Evolutionary conservation across 352 stramenopile genomes (phyloP), one percentile per base, ranked within the genome.

Genomic region (Aphanomyces cochlioides): DNA sequence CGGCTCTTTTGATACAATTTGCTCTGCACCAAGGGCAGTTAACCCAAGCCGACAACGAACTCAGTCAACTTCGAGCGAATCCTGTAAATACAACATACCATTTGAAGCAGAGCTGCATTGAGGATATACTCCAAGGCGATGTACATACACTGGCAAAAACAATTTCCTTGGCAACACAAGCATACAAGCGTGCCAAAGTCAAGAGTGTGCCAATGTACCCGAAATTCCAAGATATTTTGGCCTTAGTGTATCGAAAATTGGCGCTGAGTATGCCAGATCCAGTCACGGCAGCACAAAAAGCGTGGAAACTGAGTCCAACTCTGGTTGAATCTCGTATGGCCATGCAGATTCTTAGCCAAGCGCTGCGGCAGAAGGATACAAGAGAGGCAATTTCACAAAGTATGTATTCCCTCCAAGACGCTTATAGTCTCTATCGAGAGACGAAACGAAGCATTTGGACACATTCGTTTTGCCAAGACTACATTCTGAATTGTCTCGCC

Each of bases 321-420:
- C 12, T n/a, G 3, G 64, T 70, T 2, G 64, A 70, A 10, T 43
- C 12, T 5, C 6, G 36, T 17, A 47, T 41, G 13, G 28, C 36
- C 4, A 19, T 63, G 5, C 64, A 70, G 1, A 50, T 19, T 0
- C 21, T 70, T 0, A 56, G 64, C 40, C 54, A 70, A 12, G 48
- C 47, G 56, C 19, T 41, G 28, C 38, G 64, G 56, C 45, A 10
- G 2, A 41, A 61, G 40, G 17, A 19, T 5, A 17, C 64, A 34
- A n/a, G 64, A 70, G 47, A 45, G 47, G 36, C 39, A 6, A 39
- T 70, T 21, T 70, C 64, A 8, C 64, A 70, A 39, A 70, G 64
- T 43, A 41, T 70, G 36, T 50, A 70, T 13, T 54, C 64, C 8
- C 54, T 70, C 2, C 48, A 56, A 37, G 64, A 70, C 59, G 48